Evolutionary conservation across 2,329 filamentous ascomycete genomes (phyloP), one percentile per base, ranked within the genome.

Genomic region (Monilinia polystroma): DNA sequence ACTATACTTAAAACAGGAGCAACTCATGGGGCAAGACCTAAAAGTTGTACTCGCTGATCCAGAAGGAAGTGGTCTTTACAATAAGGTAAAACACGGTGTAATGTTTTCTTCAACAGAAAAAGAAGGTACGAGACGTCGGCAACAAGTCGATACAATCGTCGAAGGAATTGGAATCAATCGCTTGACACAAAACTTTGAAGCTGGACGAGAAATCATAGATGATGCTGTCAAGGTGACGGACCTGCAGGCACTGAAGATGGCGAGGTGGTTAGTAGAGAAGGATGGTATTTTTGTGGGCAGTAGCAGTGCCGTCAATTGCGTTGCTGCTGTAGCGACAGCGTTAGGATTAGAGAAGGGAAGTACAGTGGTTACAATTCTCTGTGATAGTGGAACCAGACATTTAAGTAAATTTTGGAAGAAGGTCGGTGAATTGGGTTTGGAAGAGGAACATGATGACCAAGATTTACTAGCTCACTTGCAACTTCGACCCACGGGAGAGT

Each of bases 91-190:
- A 72, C 91, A 95, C 78, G 95, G 94, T 6, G 95, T 99, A 69
- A 97, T 99, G 92, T 99, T 97, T 79, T 90, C 93, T 68, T 75
- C 84, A 0, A 96, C 91, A 41, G 95, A 99, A 80, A 86, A 85
- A 70, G 95, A 99, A 81, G 95, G 95, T 4, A 98, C 94, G 16
- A 84, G 95, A 18, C 85, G 96, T 59, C 84, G 95, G 68, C 88
- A 91, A 73, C 96, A 99, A 79, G 92, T 99, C 63, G 96, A 99
- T 80, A 93, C 90, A 5, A 92, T 99, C 70, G 92, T 99, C 38
- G 96, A 99, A 79, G 95, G 95, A 1, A 92, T 99, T 70, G 95
- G 95, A 1, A 91, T 98, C 78, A 99, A 97, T 76, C 88, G 95
- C 2, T 84, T 97, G n/a, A 99, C 95, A 1, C 85, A 87, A 64